Percentiles rank a stretch among this genome's conserved stretches.
phyloP scores from a whole-genome alignment of 805 yeast species.

The Wickerhamiella kurtzmanii region DNA sequence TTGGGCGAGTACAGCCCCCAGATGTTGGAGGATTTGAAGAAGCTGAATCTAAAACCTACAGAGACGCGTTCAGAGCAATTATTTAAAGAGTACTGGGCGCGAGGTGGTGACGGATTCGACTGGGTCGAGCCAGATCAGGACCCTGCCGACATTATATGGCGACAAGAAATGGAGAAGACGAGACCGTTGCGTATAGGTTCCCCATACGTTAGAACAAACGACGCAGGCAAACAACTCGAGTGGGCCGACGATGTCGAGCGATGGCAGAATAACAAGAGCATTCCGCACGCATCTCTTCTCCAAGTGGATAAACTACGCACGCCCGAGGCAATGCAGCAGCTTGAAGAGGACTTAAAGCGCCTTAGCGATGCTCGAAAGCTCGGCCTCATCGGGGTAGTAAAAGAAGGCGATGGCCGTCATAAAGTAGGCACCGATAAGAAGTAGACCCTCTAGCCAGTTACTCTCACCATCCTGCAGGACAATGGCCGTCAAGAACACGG shows the following conservation, averaged over 20 bases:
- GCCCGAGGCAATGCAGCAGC: slow-evolving; percentile 9
- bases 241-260: slow-evolving; percentile 22
- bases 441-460: slow-evolving; percentile 93
- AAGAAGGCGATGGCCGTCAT: slow-evolving; percentile 83
- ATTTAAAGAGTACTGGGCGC: slow-evolving; percentile 75
- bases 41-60: slow-evolving; percentile 27
- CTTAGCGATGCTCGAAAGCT: neutral
- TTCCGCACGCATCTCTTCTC: slow-evolving; percentile 26
- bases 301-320: slow-evolving; percentile 18
- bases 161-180: slow-evolving; percentile 20
- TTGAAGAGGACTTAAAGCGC: slow-evolving; percentile 11
- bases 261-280: slow-evolving; percentile 12
- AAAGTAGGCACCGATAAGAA: slow-evolving; percentile 75
- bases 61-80: slow-evolving; percentile 52
- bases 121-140: slow-evolving; percentile 89
- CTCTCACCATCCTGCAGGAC: slow-evolving; percentile 86
- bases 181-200: slow-evolving; percentile 16
- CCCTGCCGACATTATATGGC: slow-evolving; percentile 48
- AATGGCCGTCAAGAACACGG: slow-evolving; percentile 78
- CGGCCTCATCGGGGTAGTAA: slow-evolving; percentile 47
- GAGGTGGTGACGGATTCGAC: slow-evolving; percentile 73
- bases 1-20: slow-evolving; percentile 28
- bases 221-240: slow-evolving; percentile 14
- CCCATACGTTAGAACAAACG: slow-evolving; percentile 16
- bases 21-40: slow-evolving; percentile 23